Conservation (phyloP, 495 filamentous ascomycete species). For the Glarea lozoyensis region DNA sequence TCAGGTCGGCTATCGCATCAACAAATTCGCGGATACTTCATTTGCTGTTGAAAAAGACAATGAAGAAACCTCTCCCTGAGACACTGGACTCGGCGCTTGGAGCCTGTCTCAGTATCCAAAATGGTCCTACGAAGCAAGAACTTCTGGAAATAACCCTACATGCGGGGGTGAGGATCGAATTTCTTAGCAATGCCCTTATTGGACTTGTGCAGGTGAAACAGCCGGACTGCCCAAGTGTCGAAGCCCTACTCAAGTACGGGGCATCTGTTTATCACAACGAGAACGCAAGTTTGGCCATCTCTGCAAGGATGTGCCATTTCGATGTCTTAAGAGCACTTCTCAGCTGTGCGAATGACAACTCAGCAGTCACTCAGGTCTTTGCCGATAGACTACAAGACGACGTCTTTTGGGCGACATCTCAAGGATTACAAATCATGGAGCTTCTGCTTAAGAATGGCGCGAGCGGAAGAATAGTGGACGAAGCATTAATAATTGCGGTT, state of each 20-base stretch:
- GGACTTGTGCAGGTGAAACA: not conserved
- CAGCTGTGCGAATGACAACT: conserved; percentile 1
- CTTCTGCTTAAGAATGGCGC: conserved; percentile 11
- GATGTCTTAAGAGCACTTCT: conserved; percentile 2
- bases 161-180: not conserved
- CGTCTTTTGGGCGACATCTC: conserved; percentile 5
- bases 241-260: conserved; percentile 4
- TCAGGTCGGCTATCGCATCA: not conserved
- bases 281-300: conserved; percentile 2
- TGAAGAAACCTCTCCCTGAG: not conserved
- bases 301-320: conserved; percentile 1
- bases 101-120: not conserved
- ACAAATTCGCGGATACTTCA: not conserved
- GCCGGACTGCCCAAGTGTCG: conserved; percentile 1
- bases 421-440: not conserved
- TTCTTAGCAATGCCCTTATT: not conserved
- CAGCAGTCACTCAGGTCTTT: conserved; percentile 6
- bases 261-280: conserved; percentile 8
- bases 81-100: not conserved
- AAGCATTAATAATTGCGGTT: conserved; percentile 8
- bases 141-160: not conserved
- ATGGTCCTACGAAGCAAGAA: not conserved
- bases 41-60: not conserved
- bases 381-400: not conserved
- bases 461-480: conserved; percentile 4